Base-by-base conservation (phyloP, 2,329 filamentous ascomycete genomes). In the Leptoxyphium fumago region DNA sequence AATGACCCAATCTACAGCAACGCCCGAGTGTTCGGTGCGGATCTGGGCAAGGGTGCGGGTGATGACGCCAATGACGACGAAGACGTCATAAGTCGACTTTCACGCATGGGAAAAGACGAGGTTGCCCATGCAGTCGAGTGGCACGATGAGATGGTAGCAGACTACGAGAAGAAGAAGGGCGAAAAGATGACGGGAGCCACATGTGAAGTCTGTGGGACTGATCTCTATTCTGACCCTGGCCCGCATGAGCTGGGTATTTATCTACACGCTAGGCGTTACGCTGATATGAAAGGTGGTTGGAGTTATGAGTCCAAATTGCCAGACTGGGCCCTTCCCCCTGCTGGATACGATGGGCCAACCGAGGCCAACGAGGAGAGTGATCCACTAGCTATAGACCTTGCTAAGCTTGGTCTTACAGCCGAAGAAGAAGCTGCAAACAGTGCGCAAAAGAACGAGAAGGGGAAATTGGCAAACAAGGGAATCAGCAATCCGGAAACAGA, bases 1-100 rank as follows among this genome's bases (percentile, higher is more conserved):
- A 98, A 98, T 61, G 91, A 98, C 59, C 91, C 91, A 7, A 96
- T 98, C 54, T 98, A 98, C 62, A 87, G 85, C 55, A 98, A 98
- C 60, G 80, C 85, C 58, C 79, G 80, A 45, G 91, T 98, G 10
- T 98, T 94, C 71, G 91, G 91, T 0, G 70, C 80, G 1, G 74
- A 80, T 9, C 75, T 98, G 0, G 91, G 85, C 13, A 75, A 68
- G 41, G 38, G 21, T 15, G 68, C 70, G 48, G 67, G 71, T 11
- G 81, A 89, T 41, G 78, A 75, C 2, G 74, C 74, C 21, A 81
- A 86, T 45, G 78, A 81, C 38, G 91, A 98, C 61, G 84, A 91
- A 47, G 86, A 94, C 58, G 82, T 98, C 53, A 88, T 98, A 61
- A 80, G 79, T 15, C 77, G 86, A 1, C 74, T 98, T 3, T 78